Evolutionary conservation across 2,329 filamentous ascomycete genomes (phyloP).

Genomic region (Triangularia verruculosa): DNA sequence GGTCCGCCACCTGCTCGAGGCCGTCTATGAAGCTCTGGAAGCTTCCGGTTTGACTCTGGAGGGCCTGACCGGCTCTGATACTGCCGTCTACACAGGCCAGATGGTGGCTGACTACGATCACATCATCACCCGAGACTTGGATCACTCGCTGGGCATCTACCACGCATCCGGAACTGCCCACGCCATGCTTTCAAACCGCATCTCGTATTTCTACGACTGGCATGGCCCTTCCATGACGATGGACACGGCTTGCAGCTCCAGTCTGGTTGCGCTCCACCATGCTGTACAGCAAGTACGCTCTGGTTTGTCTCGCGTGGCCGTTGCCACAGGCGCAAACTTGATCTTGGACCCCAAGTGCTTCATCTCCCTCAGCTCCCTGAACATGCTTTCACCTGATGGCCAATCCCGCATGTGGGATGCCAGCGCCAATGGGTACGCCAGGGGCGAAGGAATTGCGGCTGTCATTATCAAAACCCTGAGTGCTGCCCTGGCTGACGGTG

Average conservation of each 20-base stretch:
- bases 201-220: constrained; percentile 15
- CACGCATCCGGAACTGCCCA: constrained; percentile 35
- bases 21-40: constrained; percentile 22
- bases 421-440: constrained; percentile 48
- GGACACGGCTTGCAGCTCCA: constrained; percentile 20
- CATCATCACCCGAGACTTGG: constrained; percentile 8
- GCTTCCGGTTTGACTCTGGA: constrained; percentile 31
- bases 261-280: constrained; percentile 9
- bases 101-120: constrained; percentile 31
- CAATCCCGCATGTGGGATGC: constrained; percentile 43
- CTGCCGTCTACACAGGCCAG: constrained; percentile 34
- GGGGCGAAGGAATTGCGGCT: constrained; percentile 49
- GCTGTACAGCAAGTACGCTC: constrained; percentile 16
- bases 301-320: constrained; percentile 32
- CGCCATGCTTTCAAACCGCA: constrained; percentile 32
- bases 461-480: constrained; percentile 46
- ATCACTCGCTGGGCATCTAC: constrained; percentile 23
- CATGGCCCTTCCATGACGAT: constrained; percentile 16
- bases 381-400: constrained; percentile 38
- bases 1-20: constrained; percentile 21
- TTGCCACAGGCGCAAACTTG: constrained; percentile 36
- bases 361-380: constrained; percentile 34
- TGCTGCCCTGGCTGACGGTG: constrained; percentile 45
- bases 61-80: constrained; percentile 28
- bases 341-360: constrained; percentile 34